Evolutionary conservation across 371 early-diverging fungal genomes (phyloP).

Genomic region (Dichotomocladium elegans): DNA sequence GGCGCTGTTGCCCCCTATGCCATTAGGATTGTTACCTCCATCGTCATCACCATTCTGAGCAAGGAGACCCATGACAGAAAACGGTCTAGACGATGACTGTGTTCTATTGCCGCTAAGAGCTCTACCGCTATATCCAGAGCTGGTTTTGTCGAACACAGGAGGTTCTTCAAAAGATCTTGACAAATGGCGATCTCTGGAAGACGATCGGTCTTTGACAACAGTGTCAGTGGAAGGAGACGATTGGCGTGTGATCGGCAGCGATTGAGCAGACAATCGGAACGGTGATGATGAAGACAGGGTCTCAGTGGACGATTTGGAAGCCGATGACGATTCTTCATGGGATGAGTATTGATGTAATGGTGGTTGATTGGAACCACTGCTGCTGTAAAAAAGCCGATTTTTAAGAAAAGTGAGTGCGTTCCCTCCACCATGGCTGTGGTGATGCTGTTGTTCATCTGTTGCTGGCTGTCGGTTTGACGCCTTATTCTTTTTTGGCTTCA

Average conservation of each 20-base stretch:
- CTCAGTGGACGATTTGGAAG: constrained; percentile 1
- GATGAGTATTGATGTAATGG: background rate
- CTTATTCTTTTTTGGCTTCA: constrained; percentile 13
- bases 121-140: background rate
- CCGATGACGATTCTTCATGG: background rate
- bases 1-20: background rate
- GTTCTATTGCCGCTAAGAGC: background rate
- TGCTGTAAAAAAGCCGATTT: constrained; percentile 17
- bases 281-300: too few relatives aligned
- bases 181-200: background rate
- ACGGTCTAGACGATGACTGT: background rate
- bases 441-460: constrained; percentile 5
- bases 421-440: constrained; percentile 3
- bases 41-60: background rate
- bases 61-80: constrained; percentile 10
- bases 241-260: background rate
- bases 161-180: constrained; percentile 14
- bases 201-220: background rate
- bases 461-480: constrained; percentile 1
- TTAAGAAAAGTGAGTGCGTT: constrained; percentile 25
- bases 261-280: background rate
- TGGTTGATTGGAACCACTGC: background rate
- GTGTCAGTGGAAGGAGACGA: constrained; percentile 2
- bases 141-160: too few relatives aligned
- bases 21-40: background rate